Conservation (phyloP, 345 rosid species). For the Camelina laxa region DNA sequence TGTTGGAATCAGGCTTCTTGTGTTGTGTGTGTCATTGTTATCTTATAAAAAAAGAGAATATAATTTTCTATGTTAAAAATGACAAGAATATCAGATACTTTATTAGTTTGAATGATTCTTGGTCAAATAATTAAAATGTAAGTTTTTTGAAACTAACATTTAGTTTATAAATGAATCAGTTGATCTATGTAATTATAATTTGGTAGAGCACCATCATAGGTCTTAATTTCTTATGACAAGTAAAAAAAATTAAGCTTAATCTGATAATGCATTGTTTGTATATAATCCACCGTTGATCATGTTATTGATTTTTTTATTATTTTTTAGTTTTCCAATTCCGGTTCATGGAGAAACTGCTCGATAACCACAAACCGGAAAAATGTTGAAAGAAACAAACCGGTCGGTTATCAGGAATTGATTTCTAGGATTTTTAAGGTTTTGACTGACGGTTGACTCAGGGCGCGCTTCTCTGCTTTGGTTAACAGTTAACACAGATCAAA, state of each 20-base stretch:
- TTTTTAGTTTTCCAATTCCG: neutral
- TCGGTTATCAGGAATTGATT: neutral
- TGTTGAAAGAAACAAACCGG: constrained; percentile 7
- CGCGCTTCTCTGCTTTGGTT: constrained; percentile 32
- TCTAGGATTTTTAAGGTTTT: constrained; percentile 35
- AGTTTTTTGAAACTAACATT: constrained; percentile 3
- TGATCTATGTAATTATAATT: constrained; percentile 22
- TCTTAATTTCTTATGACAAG: constrained; percentile 10
- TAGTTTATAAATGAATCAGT: constrained; percentile 10
- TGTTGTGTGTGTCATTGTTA: too few relatives aligned
- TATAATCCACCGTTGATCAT: too few relatives aligned
- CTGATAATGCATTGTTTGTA: constrained; percentile 13
- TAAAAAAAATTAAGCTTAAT: neutral
- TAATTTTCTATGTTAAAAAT: neutral
- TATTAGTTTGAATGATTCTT: constrained; percentile 36
- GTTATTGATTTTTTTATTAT: too few relatives aligned
- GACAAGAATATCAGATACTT: neutral
- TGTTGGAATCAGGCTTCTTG: neutral
- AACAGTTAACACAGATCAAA: neutral
- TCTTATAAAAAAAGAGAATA: neutral
- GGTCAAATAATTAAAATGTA: constrained; percentile 12
- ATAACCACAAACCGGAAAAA: constrained; percentile 14
- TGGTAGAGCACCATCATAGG: constrained; percentile 22
- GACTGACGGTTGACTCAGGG: constrained; percentile 11
- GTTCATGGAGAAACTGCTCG: neutral